phyloP scores from a whole-genome alignment of 2,329 filamentous ascomycete genomes.

The Diaporthe ampelina region DNA sequence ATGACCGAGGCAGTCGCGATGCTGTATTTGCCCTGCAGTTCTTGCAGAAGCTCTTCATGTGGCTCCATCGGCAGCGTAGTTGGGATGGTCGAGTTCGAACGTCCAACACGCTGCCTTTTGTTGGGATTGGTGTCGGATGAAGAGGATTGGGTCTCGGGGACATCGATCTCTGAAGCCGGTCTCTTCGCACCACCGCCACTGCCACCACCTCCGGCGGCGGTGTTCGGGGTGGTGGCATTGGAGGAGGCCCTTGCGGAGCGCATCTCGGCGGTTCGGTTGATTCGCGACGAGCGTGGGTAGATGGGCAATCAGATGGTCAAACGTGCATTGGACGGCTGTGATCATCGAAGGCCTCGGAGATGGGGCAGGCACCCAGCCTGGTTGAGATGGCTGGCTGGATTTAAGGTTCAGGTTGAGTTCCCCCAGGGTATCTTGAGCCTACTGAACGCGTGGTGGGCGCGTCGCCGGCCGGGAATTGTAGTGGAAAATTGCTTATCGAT shows the following conservation, averaged over 20 bases:
- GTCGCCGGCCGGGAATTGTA: not conserved
- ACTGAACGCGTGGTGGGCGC: not conserved
- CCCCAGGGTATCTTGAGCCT: not conserved
- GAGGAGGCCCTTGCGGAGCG: not conserved
- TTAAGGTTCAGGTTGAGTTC: conserved; percentile 22
- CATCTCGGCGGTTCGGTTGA: conserved; percentile 5
- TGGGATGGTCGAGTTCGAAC: conserved; percentile 40
- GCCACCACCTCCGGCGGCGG: not conserved
- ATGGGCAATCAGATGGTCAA: not conserved
- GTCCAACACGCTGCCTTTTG: conserved; percentile 46
- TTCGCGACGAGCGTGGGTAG: not conserved
- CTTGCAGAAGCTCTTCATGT: conserved; percentile 58
- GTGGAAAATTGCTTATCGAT: conserved; percentile 37
- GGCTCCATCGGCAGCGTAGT: conserved; percentile 51
- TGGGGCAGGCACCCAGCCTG: conserved; percentile 1
- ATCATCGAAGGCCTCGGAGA: not conserved
- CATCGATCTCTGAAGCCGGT: conserved; percentile 24
- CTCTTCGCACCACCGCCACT: conserved; percentile 22
- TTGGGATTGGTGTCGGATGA: conserved; percentile 14
- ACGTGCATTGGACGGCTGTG: not conserved
- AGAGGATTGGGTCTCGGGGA: conserved; percentile 15
- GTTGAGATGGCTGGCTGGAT: not conserved
- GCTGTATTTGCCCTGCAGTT: conserved; percentile 62
- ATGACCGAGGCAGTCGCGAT: conserved; percentile 68
- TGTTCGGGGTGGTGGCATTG: not conserved